Evolutionary conservation across 2,329 filamentous ascomycete genomes (phyloP).

Genomic region (Pseudogymnoascus sp.): DNA sequence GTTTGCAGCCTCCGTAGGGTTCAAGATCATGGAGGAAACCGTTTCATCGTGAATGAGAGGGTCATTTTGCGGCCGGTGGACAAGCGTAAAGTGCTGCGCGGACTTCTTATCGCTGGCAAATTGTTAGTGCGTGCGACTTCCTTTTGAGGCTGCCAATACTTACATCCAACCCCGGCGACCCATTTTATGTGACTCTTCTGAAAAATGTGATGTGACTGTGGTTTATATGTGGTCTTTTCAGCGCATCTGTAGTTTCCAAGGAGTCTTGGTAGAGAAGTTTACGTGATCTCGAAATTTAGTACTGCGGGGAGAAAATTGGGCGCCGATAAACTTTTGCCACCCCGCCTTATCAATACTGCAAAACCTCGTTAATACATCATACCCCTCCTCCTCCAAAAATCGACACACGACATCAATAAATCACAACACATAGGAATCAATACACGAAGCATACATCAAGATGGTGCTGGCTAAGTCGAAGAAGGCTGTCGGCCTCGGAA

Average conservation of each 20-base stretch:
- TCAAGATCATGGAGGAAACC: conserved; percentile 84
- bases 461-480: conserved; percentile 89
- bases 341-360: conserved; percentile 9
- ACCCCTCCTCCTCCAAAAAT: conserved; percentile 4
- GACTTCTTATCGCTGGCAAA: conserved; percentile 71
- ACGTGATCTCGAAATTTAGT: conserved; percentile 9
- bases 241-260: conserved; percentile 6
- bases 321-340: conserved; percentile 8
- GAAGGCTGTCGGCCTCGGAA: conserved; percentile 88
- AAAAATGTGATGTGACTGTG: neutral
- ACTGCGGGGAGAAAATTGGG: conserved; percentile 9
- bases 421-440: conserved; percentile 7
- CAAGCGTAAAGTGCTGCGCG: conserved; percentile 86
- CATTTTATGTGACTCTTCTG: conserved; percentile 45
- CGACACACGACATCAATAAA: conserved; percentile 6
- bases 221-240: conserved; percentile 4
- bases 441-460: conserved; percentile 13
- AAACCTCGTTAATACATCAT: conserved; percentile 9
- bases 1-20: conserved; percentile 50
- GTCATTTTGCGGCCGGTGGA: conserved; percentile 95
- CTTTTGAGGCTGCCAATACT: conserved; percentile 24
- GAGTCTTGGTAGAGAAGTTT: conserved; percentile 8
- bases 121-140: conserved; percentile 25
- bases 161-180: conserved; percentile 67
- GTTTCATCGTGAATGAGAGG: conserved; percentile 88